phyloP scores from a whole-genome alignment of 2,329 filamentous ascomycete species.

The Penicillium concentricum region DNA sequence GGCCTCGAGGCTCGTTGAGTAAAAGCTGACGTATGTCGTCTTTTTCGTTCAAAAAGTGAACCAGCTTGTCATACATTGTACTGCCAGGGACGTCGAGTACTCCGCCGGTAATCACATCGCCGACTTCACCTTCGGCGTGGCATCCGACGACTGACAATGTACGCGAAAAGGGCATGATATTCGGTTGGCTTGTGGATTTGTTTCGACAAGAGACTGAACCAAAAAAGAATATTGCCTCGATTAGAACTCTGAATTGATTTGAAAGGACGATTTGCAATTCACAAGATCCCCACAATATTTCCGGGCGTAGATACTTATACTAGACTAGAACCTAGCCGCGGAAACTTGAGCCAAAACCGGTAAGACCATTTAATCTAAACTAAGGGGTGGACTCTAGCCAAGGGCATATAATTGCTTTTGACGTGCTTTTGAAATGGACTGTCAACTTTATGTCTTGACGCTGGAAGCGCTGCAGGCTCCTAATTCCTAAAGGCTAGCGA shows the following conservation, averaged over 20 bases:
- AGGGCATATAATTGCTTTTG: neutral
- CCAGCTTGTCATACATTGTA: slow-evolving; percentile 52
- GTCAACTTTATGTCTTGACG: neutral
- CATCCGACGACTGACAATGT: slow-evolving; percentile 26
- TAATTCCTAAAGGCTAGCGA: neutral
- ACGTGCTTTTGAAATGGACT: neutral
- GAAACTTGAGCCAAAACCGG: neutral
- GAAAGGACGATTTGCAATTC: no score
- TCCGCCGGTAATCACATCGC: slow-evolving; percentile 52
- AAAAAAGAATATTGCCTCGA: no score
- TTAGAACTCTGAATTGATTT: neutral
- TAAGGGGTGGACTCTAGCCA: neutral
- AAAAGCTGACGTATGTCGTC: slow-evolving; percentile 46
- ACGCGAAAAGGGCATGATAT: slow-evolving; percentile 21
- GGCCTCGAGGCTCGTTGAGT: slow-evolving; percentile 49
- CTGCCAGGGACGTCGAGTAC: slow-evolving; percentile 44
- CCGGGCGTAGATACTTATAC: neutral
- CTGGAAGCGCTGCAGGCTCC: neutral
- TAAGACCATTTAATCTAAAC: neutral
- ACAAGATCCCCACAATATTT: neutral
- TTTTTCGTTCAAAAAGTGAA: slow-evolving; percentile 42
- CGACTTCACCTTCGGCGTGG: slow-evolving; percentile 40
- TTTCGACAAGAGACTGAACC: neutral
- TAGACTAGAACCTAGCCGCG: neutral
- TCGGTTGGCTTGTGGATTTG: no score